phyloP scores from a whole-genome alignment of 768 basidiomycete species.

The Lanmaoa pseudosensibilis region DNA sequence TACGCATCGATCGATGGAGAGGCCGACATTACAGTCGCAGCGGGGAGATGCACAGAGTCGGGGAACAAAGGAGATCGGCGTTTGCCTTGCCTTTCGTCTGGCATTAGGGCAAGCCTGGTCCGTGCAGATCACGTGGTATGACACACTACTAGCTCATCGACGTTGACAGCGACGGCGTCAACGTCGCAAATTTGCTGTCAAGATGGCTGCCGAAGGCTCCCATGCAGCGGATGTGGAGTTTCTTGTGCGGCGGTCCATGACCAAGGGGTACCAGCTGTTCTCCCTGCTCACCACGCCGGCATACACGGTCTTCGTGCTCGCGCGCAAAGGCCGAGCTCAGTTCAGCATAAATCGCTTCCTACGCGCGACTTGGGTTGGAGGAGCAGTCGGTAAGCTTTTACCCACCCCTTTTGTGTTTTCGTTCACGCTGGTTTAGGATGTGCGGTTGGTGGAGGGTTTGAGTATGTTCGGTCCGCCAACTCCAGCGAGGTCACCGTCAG shows the following conservation, averaged over 20 bases:
- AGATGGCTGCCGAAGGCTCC: constrained; percentile 18
- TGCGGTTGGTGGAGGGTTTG: constrained; percentile 52
- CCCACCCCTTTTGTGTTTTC: background rate
- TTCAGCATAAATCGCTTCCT: constrained; percentile 62
- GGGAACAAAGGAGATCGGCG: constrained; percentile 15
- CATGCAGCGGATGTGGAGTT: constrained; percentile 61
- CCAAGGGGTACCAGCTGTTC: constrained; percentile 63
- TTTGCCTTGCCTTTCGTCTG: constrained; percentile 7
- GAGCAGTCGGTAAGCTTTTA: constrained; percentile 44
- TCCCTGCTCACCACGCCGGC: constrained; percentile 63
- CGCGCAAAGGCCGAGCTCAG: constrained; percentile 53
- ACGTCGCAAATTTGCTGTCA: background rate
- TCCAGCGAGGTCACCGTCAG: constrained; percentile 51
- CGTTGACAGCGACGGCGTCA: constrained; percentile 8
- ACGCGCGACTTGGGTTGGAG: constrained; percentile 73
- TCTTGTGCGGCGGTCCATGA: constrained; percentile 65
- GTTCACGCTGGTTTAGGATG: constrained; percentile 28
- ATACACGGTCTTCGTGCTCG: constrained; percentile 54
- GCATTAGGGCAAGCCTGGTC: constrained; percentile 33
- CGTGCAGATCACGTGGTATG: constrained; percentile 32
- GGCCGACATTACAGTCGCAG: constrained; percentile 26
- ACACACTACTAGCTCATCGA: background rate
- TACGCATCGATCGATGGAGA: constrained; percentile 45
- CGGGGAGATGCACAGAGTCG: constrained; percentile 16
- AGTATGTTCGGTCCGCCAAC: constrained; percentile 59